A percentile compares a stretch with the other conserved stretches of the same genome.
These are phyloP conservation scores for Aspergillus heteromorphus DNA, from an alignment of 495 filamentous ascomycete genomes.

Conservation along the genomic window DNA sequence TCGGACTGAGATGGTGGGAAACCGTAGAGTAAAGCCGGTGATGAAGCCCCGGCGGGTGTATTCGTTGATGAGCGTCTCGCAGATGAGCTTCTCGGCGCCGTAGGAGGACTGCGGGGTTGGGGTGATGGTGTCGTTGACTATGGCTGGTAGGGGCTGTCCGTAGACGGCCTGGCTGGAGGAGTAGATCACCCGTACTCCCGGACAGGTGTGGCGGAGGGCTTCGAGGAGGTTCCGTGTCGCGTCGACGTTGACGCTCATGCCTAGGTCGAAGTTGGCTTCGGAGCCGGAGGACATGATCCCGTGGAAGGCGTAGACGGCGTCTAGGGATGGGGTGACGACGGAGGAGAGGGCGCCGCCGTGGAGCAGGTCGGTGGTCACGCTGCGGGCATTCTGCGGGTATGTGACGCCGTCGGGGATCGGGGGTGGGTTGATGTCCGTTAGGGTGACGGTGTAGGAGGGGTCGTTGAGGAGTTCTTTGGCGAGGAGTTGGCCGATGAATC, in stretches of 20 bases:
- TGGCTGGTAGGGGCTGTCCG: slow-evolving; percentile 45
- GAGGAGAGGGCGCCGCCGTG: slow-evolving; percentile 41
- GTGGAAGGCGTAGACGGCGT: slow-evolving; percentile 70
- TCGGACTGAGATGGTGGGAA: slow-evolving; percentile 67
- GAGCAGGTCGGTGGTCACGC: slow-evolving; percentile 55
- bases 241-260: slow-evolving; percentile 65
- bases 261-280: slow-evolving; percentile 67
- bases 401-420: slow-evolving; percentile 44
- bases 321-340: slow-evolving; percentile 47
- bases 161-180: slow-evolving; percentile 54
- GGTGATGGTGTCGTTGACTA: slow-evolving; percentile 48
- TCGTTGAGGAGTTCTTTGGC: slow-evolving; percentile 54
- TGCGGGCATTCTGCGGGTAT: slow-evolving; percentile 49
- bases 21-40: slow-evolving; percentile 59
- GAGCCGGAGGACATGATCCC: slow-evolving; percentile 75
- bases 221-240: slow-evolving; percentile 60
- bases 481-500: slow-evolving; percentile 63
- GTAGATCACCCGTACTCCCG: slow-evolving; percentile 59
- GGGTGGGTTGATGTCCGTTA: slow-evolving; percentile 59
- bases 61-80: slow-evolving; percentile 67
- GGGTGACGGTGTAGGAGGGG: slow-evolving; percentile 47
- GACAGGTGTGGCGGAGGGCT: slow-evolving; percentile 46
- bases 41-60: slow-evolving; percentile 61
- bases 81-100: slow-evolving; percentile 69
- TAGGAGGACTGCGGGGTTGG: slow-evolving; percentile 67